Evolutionary conservation across 306 rosid genomes (phyloP).

Genomic region (Alnus rubra): DNA sequence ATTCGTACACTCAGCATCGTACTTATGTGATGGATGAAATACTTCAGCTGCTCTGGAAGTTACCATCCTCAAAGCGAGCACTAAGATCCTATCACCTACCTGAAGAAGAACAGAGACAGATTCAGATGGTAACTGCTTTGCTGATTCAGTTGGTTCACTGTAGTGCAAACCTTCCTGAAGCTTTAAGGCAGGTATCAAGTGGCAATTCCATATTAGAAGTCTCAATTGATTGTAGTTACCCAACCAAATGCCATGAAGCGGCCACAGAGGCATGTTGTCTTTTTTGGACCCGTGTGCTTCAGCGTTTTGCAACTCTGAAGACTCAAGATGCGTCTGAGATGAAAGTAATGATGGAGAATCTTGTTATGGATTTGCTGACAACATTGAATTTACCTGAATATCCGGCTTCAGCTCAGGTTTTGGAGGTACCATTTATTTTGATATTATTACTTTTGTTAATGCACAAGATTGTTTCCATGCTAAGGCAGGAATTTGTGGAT

Average conservation of each 20-base stretch:
- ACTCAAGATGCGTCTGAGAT: slow-evolving; percentile 89
- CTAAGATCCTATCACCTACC: slow-evolving; percentile 83
- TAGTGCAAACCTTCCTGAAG: slow-evolving; percentile 90
- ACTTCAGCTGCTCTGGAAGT: slow-evolving; percentile 84
- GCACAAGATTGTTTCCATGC: slow-evolving; percentile 27
- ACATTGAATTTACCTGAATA: slow-evolving; percentile 90
- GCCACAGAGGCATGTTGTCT: slow-evolving; percentile 75
- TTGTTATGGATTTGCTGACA: slow-evolving; percentile 83
- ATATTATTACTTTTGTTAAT: slow-evolving; percentile 21
- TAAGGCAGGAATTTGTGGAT: slow-evolving; percentile 33
- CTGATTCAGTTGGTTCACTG: slow-evolving; percentile 85
- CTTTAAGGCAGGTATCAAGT: slow-evolving; percentile 70
- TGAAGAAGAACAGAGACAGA: slow-evolving; percentile 96
- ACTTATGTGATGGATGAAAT: slow-evolving; percentile 89
- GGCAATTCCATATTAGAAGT: slow-evolving; percentile 75
- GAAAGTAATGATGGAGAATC: slow-evolving; percentile 88
- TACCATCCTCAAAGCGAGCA: slow-evolving; percentile 87
- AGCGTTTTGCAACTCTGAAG: slow-evolving; percentile 83
- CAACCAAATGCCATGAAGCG: slow-evolving; percentile 72
- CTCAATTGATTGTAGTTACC: slow-evolving; percentile 61
- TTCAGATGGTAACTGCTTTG: slow-evolving; percentile 95
- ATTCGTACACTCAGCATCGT: slow-evolving; percentile 81
- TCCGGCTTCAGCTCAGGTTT: slow-evolving; percentile 90
- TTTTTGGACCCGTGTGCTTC: slow-evolving; percentile 90
- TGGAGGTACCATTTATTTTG: slow-evolving; percentile 60